Conservation (phyloP, 768 basidiomycete species). For the Russula lepida region DNA sequence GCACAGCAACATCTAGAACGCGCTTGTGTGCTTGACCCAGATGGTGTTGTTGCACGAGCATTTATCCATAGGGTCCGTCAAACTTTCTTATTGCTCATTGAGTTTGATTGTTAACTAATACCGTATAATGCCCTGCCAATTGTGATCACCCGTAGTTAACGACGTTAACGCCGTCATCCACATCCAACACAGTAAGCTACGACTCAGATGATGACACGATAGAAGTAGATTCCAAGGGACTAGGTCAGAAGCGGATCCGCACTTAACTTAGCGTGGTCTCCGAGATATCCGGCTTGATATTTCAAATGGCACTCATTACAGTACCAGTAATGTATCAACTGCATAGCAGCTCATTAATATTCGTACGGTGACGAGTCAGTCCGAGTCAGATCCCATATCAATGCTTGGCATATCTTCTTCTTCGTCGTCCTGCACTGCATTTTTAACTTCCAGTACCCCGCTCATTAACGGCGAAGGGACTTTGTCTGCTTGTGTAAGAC, state of each 20-base stretch:
- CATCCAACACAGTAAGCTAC: slow-evolving; percentile 14
- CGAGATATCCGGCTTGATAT: background rate
- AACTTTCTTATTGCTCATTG: background rate
- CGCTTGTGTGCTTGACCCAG: slow-evolving; percentile 49
- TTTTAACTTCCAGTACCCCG: background rate
- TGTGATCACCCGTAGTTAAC: slow-evolving; percentile 12
- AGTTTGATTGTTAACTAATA: background rate
- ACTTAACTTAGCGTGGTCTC: background rate
- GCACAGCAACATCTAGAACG: slow-evolving; percentile 61
- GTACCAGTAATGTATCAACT: background rate
- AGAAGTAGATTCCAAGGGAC: slow-evolving; percentile 23
- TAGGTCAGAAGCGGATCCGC: slow-evolving; percentile 33
- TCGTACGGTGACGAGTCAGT: slow-evolving; percentile 32
- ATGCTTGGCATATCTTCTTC: slow-evolving; percentile 73
- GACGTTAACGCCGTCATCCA: slow-evolving; percentile 14
- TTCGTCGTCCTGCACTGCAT: slow-evolving; percentile 45
- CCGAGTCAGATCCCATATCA: slow-evolving; percentile 74
- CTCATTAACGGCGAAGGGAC: background rate
- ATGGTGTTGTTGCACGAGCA: slow-evolving; percentile 42
- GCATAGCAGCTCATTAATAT: background rate
- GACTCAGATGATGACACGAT: slow-evolving; percentile 35
- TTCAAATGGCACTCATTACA: background rate
- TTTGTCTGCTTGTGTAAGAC: background rate
- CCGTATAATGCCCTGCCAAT: background rate
- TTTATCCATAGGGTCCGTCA: slow-evolving; percentile 47